These are phyloP conservation scores for Otatea glauca DNA, from an alignment of 176 grass and related monocot species.

Conservation along the genomic window DNA sequence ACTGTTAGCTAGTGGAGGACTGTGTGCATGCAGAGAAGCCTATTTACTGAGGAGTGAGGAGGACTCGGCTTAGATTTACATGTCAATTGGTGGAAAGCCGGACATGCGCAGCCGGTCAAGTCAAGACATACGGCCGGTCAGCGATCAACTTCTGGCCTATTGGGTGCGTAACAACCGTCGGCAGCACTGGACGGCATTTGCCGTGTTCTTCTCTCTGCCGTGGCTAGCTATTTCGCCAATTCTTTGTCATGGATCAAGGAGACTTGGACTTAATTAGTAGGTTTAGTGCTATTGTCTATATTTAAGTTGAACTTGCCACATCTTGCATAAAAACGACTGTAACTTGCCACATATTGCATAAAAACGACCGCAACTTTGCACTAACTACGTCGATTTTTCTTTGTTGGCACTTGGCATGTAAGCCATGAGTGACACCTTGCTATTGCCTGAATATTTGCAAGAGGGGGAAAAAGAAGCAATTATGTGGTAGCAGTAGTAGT, in stretches of 20 bases:
- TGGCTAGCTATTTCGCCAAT: neutral
- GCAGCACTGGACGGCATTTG: neutral
- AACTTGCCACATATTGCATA: too few species aligned
- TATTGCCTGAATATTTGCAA: neutral
- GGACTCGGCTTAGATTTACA: neutral
- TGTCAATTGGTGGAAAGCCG: neutral
- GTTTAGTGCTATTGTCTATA: too few species aligned
- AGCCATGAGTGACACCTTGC: neutral
- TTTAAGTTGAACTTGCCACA: too few species aligned
- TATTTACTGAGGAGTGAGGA: neutral
- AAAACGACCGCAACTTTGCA: too few species aligned
- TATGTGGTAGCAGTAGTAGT: neutral
- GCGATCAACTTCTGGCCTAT: neutral
- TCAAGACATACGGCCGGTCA: slow-evolving; percentile 10
- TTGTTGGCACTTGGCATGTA: too few species aligned
- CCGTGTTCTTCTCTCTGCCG: too few species aligned
- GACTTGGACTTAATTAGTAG: neutral
- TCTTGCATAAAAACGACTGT: too few species aligned
- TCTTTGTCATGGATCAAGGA: neutral
- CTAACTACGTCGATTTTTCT: too few species aligned
- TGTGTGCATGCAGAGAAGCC: neutral
- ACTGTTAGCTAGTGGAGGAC: neutral
- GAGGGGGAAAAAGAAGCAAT: neutral
- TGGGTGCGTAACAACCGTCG: neutral
- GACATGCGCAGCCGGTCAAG: neutral